Percentiles rank a stretch among this genome's conserved stretches.
phyloP scores from a whole-genome alignment of 371 early-diverging fungal species.

The Lichtheimia ornata region DNA sequence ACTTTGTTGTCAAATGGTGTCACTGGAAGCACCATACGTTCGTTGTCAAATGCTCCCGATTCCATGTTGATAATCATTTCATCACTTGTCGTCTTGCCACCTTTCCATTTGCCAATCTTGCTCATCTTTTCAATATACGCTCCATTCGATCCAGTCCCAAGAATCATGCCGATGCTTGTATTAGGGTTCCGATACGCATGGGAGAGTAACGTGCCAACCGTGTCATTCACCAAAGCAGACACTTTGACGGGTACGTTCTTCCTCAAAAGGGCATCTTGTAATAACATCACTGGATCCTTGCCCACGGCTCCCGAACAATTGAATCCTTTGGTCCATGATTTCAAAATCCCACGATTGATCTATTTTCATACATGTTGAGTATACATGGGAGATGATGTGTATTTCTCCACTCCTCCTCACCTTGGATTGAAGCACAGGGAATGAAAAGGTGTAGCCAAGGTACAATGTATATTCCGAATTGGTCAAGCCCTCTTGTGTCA shows the following conservation, averaged over 20 bases:
- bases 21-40: slow-evolving; percentile 74
- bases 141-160: slow-evolving; percentile 97
- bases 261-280: slow-evolving; percentile 84
- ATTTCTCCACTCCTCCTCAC: slow-evolving; percentile 12
- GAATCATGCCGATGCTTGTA: slow-evolving; percentile 86
- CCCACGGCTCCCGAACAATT: slow-evolving; percentile 76
- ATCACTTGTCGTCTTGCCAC: slow-evolving; percentile 31
- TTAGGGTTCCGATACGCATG: slow-evolving; percentile 83
- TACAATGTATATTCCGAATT: slow-evolving; percentile 45
- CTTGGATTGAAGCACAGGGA: slow-evolving; percentile 84
- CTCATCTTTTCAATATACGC: slow-evolving; percentile 87
- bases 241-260: slow-evolving; percentile 76
- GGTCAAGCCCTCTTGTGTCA: slow-evolving; percentile 59
- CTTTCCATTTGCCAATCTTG: slow-evolving; percentile 75
- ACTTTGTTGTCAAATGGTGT: slow-evolving; percentile 85
- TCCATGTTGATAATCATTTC: slow-evolving; percentile 95
- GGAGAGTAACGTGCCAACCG: slow-evolving; percentile 91
- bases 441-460: slow-evolving; percentile 96
- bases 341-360: slow-evolving; percentile 76
- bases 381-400: slow-evolving; percentile 16
- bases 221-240: slow-evolving; percentile 94
- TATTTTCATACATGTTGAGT: slow-evolving; percentile 1
- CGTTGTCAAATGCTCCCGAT: slow-evolving; percentile 89
- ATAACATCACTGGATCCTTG: slow-evolving; percentile 83
- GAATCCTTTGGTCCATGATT: slow-evolving; percentile 96